These are phyloP conservation scores for Coemansia sp. DNA, from an alignment of 192 early-diverging fungal species.

Conservation along the genomic window DNA sequence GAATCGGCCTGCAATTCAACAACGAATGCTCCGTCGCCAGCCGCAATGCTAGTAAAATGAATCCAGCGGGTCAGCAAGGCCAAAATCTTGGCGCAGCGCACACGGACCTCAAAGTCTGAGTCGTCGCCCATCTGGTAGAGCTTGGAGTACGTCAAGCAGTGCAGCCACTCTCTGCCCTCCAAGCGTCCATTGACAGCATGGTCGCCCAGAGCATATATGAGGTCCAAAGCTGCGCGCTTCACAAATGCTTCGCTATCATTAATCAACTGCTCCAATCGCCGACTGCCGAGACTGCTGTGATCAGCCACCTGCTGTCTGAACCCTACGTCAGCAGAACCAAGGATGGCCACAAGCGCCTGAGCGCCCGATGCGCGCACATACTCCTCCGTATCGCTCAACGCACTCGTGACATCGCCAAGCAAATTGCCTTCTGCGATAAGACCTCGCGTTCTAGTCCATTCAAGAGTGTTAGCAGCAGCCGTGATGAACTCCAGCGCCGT, in stretches of 20 bases:
- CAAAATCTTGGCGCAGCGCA: conserved; percentile 28
- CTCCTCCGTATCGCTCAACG: conserved; percentile 36
- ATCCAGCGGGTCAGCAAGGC: conserved; percentile 11
- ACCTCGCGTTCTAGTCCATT: not conserved
- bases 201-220: conserved; percentile 13
- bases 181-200: not conserved
- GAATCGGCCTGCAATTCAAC: conserved; percentile 13
- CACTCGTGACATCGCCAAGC: conserved; percentile 13
- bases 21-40: not conserved
- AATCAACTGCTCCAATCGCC: conserved; percentile 9
- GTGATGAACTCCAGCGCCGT: conserved; percentile 38
- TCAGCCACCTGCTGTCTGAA: not conserved
- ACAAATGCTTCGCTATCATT: conserved; percentile 51
- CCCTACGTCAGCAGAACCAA: not conserved
- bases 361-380: conserved; percentile 48
- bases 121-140: conserved; percentile 32
- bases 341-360: conserved; percentile 13
- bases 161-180: conserved; percentile 19
- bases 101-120: conserved; percentile 51
- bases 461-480: not conserved
- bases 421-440: not conserved
- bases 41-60: not conserved
- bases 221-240: conserved; percentile 33
- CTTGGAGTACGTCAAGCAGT: conserved; percentile 1
- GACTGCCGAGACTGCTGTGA: not conserved